A percentile compares a stretch with the other conserved stretches of the same genome.
Conservation (phyloP, 805 yeast species). For the Cyberlindnera subsufficiens region DNA sequence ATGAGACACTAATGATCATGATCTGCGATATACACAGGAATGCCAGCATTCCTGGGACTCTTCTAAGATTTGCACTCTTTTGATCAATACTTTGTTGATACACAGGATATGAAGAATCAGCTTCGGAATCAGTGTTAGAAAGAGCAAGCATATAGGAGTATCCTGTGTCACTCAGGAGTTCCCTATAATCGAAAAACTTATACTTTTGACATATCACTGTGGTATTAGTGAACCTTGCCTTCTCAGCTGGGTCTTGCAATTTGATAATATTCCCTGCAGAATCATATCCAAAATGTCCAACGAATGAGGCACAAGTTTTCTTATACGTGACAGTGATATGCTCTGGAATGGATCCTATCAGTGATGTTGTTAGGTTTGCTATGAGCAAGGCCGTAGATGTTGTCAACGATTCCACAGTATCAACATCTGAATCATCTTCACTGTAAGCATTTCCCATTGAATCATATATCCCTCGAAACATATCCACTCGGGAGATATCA, state of each 20-base stretch:
- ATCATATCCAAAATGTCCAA: slow-evolving; percentile 6
- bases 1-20: slow-evolving; percentile 25
- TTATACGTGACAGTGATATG: slow-evolving; percentile 4
- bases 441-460: slow-evolving; percentile 29
- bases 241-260: neutral
- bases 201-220: slow-evolving; percentile 5
- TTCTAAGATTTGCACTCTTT: slow-evolving; percentile 16
- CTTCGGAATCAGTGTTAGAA: slow-evolving; percentile 43
- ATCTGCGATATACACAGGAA: slow-evolving; percentile 27
- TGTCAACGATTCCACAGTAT: slow-evolving; percentile 6
- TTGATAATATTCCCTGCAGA: neutral
- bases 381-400: slow-evolving; percentile 10
- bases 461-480: slow-evolving; percentile 46
- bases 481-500: slow-evolving; percentile 46
- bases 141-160: slow-evolving; percentile 23
- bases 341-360: slow-evolving; percentile 10
- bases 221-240: slow-evolving; percentile 5
- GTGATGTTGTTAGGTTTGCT: slow-evolving; percentile 7
- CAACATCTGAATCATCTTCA: slow-evolving; percentile 22
- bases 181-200: slow-evolving; percentile 11
- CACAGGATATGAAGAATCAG: slow-evolving; percentile 20
- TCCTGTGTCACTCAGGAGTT: slow-evolving; percentile 7
- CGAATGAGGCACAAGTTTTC: slow-evolving; percentile 8
- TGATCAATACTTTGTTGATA: slow-evolving; percentile 22
- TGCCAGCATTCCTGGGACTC: slow-evolving; percentile 26